Evolutionary conservation across 345 rosid genomes (phyloP).

Genomic region (Iberis pinnata): DNA sequence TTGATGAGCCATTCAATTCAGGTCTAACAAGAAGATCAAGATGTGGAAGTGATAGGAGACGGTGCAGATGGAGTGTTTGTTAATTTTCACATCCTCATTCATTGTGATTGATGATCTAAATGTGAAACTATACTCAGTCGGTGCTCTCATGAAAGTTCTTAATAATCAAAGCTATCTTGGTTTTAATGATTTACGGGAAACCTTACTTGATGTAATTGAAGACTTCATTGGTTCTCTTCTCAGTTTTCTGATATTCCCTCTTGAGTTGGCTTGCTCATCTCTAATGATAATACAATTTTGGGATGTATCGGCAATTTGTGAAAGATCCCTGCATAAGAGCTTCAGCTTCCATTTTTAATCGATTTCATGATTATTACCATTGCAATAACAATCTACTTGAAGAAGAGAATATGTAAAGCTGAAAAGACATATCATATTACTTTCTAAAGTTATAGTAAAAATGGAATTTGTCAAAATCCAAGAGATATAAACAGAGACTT

Average conservation of each 20-base stretch:
- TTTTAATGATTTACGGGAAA: not conserved
- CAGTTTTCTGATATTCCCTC: not conserved
- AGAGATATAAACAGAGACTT: too few species aligned
- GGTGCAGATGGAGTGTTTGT: conserved; percentile 20
- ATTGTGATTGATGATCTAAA: conserved; percentile 19
- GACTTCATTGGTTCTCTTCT: conserved; percentile 23
- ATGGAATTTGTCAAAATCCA: too few species aligned
- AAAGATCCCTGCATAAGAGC: too few species aligned
- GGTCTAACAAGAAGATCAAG: not conserved
- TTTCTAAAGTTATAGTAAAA: too few species aligned
- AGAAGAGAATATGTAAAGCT: too few species aligned
- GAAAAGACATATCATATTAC: too few species aligned
- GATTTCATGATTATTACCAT: not conserved
- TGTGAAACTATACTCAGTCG: not conserved
- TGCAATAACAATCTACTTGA: conserved; percentile 1
- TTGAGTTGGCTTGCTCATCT: too few species aligned
- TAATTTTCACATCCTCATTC: not conserved
- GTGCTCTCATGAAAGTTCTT: not conserved
- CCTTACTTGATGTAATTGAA: not conserved
- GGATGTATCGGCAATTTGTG: too few species aligned
- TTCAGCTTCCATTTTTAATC: not conserved
- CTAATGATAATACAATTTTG: not conserved
- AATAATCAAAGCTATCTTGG: not conserved
- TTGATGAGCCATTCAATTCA: not conserved
- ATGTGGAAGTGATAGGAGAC: not conserved